Evolutionary conservation across 345 rosid genomes (phyloP).

Genomic region (Aurinia saxatilis): DNA sequence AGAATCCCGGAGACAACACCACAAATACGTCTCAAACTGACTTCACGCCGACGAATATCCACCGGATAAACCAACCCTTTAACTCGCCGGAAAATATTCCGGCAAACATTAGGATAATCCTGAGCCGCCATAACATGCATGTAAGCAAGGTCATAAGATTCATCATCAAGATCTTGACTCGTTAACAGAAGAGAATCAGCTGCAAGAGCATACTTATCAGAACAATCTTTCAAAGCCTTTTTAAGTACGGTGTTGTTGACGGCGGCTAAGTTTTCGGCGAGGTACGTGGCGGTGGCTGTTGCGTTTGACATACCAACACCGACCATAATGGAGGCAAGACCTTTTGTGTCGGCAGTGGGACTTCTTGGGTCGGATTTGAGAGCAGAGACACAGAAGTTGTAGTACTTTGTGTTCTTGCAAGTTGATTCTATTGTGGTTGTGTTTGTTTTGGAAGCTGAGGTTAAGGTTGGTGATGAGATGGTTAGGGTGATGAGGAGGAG

Average conservation of each 20-base stretch:
- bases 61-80: constrained; percentile 45
- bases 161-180: constrained; percentile 38
- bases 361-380: constrained; percentile 65
- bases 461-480: neutral
- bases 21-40: constrained; percentile 61
- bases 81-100: constrained; percentile 41
- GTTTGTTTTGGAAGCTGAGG: constrained; percentile 20
- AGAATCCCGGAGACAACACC: constrained; percentile 60
- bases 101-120: constrained; percentile 71
- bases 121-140: constrained; percentile 59
- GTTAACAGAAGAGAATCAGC: constrained; percentile 50
- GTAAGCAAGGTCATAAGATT: constrained; percentile 63
- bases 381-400: constrained; percentile 60
- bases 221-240: constrained; percentile 49
- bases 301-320: constrained; percentile 58
- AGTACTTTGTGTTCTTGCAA: constrained; percentile 62
- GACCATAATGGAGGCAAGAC: constrained; percentile 52
- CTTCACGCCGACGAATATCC: constrained; percentile 56
- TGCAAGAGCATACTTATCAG: constrained; percentile 57
- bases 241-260: constrained; percentile 26
- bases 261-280: constrained; percentile 34
- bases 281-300: constrained; percentile 56
- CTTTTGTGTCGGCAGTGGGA: constrained; percentile 48
- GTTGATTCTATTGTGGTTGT: constrained; percentile 45
- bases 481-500: constrained; percentile 21